Base-by-base conservation (phyloP, 768 basidiomycete species). In the Lactifluus pinguis region DNA sequence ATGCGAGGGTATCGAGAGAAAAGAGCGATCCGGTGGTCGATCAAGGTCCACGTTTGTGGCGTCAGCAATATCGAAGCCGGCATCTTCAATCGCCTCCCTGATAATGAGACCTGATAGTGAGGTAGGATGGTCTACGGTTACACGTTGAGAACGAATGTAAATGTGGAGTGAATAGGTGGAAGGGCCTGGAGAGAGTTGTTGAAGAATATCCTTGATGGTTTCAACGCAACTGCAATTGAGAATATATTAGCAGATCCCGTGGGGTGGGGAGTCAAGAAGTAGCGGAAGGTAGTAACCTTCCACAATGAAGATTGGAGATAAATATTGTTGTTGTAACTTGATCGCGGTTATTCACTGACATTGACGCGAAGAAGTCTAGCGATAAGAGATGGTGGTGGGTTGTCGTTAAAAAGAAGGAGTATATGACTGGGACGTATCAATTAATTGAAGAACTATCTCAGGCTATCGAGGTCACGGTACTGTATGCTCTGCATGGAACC, bases 301-400 rank as follows among this genome's bases (percentile, higher is more conserved):
- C 70, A 65, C 81, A 81, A 65, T 83, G 81, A 34, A 83, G 73
- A 62, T 81, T 81, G 15, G 74, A 72, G 48, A 80, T 68, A 44
- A 75, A 66, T 53, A 78, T 53, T 6, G 68, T 69, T 21, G 76
- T 72, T 41, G 63, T 64, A 39, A 66, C 61, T 44, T 70, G 68
- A 49, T 64, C 62, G 39, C 60, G 57, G 47, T 59, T 53, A n/a
- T 36, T 15, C 21, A 36, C 47, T 17, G 55, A 49, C 60, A 57
- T 67, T 36, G 38, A 15, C 1, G 56, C 60, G 38, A 4, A 13
- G 65, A 55, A 52, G 15, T 8, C 14, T 39, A 10, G 13, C 14
- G 53, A 25, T 5, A 49, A 21, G 6, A 42, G 30, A 10, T n/a
- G 11, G 15, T 9, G 32, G 32, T n/a, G n/a, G n/a, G n/a, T n/a